A percentile compares a stretch with the other conserved stretches of the same genome.
Evolutionary conservation across 345 rosid genomes (phyloP).

Genomic region (Erucastrum elatum): DNA sequence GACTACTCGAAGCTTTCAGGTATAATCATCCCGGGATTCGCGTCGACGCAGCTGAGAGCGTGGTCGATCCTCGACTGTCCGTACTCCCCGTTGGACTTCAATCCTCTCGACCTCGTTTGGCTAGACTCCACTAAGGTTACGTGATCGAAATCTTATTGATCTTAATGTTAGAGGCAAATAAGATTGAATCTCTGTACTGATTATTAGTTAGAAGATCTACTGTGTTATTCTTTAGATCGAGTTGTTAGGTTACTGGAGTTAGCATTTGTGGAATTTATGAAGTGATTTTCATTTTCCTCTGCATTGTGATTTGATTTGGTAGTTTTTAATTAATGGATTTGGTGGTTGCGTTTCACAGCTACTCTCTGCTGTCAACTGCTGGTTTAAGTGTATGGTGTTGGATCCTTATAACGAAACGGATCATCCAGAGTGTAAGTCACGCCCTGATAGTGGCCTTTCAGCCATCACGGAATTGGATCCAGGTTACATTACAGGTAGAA

Average conservation of each 20-base stretch:
- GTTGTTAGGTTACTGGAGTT: neutral
- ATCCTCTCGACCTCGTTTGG: conserved; percentile 99
- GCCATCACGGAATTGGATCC: conserved; percentile 98
- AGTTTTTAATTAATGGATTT: neutral
- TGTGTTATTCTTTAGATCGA: neutral
- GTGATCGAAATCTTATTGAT: conserved; percentile 1
- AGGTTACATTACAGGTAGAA: conserved; percentile 86
- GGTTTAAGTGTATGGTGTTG: conserved; percentile 90
- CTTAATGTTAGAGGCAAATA: neutral
- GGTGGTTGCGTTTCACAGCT: conserved; percentile 50
- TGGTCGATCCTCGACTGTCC: conserved; percentile 99
- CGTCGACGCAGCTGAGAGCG: conserved; percentile 95
- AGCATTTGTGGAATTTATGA: neutral
- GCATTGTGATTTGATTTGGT: neutral
- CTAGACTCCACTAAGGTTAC: conserved; percentile 93
- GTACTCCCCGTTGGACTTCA: conserved; percentile 92
- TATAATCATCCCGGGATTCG: conserved; percentile 95
- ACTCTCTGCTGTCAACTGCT: conserved; percentile 94
- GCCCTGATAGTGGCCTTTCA: conserved; percentile 95
- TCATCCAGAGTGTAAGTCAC: conserved; percentile 91
- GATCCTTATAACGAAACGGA: conserved; percentile 96
- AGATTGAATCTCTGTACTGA: neutral
- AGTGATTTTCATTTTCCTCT: neutral
- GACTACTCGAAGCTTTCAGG: conserved; percentile 83
- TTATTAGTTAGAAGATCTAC: conserved; percentile 8